Conservation (phyloP, 306 rosid genomes). For the Malus orientalis region DNA sequence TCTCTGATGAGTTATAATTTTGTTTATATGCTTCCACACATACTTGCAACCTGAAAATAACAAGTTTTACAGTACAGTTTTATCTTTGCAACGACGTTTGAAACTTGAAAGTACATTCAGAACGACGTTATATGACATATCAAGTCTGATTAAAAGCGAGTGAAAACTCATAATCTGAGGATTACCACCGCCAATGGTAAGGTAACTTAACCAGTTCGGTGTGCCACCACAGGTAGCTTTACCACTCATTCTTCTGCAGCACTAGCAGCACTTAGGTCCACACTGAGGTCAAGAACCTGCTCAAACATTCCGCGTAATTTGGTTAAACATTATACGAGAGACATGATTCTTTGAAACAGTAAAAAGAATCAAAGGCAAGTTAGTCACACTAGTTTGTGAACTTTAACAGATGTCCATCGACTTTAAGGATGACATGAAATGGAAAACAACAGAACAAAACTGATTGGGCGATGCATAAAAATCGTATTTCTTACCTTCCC, state of each 20-base stretch:
- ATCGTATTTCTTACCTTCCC: slow-evolving; percentile 57
- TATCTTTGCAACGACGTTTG: background rate
- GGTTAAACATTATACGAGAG: background rate
- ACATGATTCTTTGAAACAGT: background rate
- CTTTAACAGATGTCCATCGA: background rate
- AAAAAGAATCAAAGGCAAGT: background rate
- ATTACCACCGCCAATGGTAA: background rate
- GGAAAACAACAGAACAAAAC: background rate
- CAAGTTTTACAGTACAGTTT: background rate
- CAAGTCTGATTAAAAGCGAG: background rate
- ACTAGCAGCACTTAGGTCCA: slow-evolving; percentile 95
- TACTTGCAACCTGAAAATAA: background rate
- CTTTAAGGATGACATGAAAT: slow-evolving; percentile 1
- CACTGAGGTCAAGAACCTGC: slow-evolving; percentile 80
- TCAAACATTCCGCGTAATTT: slow-evolving; percentile 2
- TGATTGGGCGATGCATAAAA: background rate
- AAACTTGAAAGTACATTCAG: background rate
- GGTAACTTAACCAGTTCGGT: background rate
- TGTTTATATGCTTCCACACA: background rate
- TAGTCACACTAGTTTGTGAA: background rate
- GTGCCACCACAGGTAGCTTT: background rate
- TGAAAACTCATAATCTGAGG: background rate
- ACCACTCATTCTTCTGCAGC: slow-evolving; percentile 80
- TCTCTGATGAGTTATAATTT: background rate
- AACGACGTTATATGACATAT: background rate